Evolutionary conservation across 2,329 filamentous ascomycete genomes (phyloP).

Genomic region (Diplodia intermedia): DNA sequence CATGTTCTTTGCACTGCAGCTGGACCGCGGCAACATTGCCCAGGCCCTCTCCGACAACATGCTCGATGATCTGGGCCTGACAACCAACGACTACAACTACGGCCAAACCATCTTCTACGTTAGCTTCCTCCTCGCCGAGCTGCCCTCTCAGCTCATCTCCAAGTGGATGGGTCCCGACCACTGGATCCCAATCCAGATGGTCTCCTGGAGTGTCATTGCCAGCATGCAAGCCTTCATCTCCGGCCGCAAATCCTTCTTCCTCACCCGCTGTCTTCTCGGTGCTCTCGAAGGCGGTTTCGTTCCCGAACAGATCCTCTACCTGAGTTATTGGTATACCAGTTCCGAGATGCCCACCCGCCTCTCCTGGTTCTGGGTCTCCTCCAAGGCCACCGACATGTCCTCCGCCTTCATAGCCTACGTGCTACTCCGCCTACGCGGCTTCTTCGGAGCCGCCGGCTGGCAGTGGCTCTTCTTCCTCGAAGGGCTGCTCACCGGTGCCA

Average conservation of each 20-base stretch:
- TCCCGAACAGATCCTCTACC: conserved; percentile 69
- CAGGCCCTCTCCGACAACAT: conserved; percentile 48
- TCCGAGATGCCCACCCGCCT: conserved; percentile 72
- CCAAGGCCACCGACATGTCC: conserved; percentile 63
- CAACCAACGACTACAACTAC: conserved; percentile 50
- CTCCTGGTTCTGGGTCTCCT: conserved; percentile 74
- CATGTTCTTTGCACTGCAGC: conserved; percentile 62
- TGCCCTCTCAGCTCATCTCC: conserved; percentile 56
- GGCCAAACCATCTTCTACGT: conserved; percentile 70
- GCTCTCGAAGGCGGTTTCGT: conserved; percentile 62
- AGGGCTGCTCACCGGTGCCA: conserved; percentile 46
- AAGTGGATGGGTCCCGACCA: conserved; percentile 56
- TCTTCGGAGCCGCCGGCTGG: conserved; percentile 61
- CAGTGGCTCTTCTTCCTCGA: conserved; percentile 62
- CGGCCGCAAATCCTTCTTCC: conserved; percentile 55
- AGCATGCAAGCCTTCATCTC: conserved; percentile 74
- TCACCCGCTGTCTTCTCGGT: conserved; percentile 53
- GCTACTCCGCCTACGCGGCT: conserved; percentile 59
- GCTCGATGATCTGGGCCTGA: conserved; percentile 43
- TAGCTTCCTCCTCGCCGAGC: conserved; percentile 71
- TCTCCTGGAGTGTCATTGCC: conserved; percentile 56
- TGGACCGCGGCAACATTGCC: conserved; percentile 57
- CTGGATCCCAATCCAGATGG: conserved; percentile 55
- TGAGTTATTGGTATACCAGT: conserved; percentile 78
- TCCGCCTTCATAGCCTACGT: conserved; percentile 65